Conservation (phyloP, 139 green algal genomes). For the Picochlorum sp. region DNA sequence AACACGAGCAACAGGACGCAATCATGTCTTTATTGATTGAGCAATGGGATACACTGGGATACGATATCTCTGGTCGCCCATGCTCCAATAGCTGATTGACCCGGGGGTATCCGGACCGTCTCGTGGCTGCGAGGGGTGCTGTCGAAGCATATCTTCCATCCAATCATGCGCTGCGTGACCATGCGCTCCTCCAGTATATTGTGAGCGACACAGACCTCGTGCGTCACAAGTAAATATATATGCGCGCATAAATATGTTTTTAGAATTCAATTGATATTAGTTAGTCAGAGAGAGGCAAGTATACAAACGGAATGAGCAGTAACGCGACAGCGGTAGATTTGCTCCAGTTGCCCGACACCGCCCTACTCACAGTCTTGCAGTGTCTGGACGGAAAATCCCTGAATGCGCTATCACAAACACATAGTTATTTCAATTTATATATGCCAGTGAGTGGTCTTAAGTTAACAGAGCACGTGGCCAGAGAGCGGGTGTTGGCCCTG, state of each 20-base stretch:
- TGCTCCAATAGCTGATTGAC: neutral
- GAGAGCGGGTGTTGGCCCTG: neutral
- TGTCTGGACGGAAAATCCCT: slow-evolving; percentile 14
- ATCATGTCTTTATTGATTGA: too few relatives aligned
- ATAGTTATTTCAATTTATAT: slow-evolving; percentile 10
- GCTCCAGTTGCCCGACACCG: slow-evolving; percentile 11
- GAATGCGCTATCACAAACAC: slow-evolving; percentile 1
- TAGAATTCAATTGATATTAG: too few relatives aligned
- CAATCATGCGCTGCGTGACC: too few relatives aligned
- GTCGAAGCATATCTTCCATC: too few relatives aligned
- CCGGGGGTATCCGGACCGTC: neutral
- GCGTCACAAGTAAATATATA: too few relatives aligned
- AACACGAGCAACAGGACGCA: too few relatives aligned
- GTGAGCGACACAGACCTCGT: too few relatives aligned
- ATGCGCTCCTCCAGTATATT: too few relatives aligned
- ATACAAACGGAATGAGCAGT: neutral
- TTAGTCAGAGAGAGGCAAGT: neutral
- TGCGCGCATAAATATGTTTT: too few relatives aligned
- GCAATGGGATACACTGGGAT: too few relatives aligned
- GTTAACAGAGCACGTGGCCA: slow-evolving; percentile 17
- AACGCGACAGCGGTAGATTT: neutral
- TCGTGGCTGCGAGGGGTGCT: too few relatives aligned
- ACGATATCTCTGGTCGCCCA: too few relatives aligned
- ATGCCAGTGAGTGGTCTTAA: slow-evolving; percentile 2
- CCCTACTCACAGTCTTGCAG: slow-evolving; percentile 6